Percentiles rank a stretch among this genome's conserved stretches.
Evolutionary conservation across 2,329 filamentous ascomycete genomes (phyloP).

Genomic region (Elsinoe fawcettii): DNA sequence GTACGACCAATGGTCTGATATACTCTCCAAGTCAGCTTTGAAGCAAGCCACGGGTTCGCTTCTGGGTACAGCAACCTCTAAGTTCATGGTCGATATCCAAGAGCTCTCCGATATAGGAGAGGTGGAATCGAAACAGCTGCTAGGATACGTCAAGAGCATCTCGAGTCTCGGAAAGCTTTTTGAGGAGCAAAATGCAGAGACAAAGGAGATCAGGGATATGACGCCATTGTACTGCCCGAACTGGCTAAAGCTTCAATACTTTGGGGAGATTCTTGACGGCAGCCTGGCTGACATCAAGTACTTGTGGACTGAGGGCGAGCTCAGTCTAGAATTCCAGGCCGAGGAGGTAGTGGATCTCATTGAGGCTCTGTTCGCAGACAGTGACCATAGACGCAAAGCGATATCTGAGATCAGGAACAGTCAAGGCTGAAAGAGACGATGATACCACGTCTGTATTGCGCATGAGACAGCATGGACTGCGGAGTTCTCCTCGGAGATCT

Average conservation of each 20-base stretch:
- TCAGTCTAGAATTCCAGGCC: slow-evolving; percentile 53
- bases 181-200: slow-evolving; percentile 35
- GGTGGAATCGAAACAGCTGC: slow-evolving; percentile 53
- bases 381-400: slow-evolving; percentile 49
- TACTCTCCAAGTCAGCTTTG: slow-evolving; percentile 52
- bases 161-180: slow-evolving; percentile 52
- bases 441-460: background rate
- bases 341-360: slow-evolving; percentile 58
- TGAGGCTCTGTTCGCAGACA: slow-evolving; percentile 57
- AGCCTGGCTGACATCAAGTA: slow-evolving; percentile 59
- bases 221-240: slow-evolving; percentile 54
- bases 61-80: slow-evolving; percentile 49
- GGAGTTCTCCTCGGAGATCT: background rate
- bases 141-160: slow-evolving; percentile 49
- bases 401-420: slow-evolving; percentile 48
- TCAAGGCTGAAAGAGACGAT: background rate
- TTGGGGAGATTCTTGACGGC: slow-evolving; percentile 55
- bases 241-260: slow-evolving; percentile 59
- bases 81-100: slow-evolving; percentile 55
- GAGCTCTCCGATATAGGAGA: slow-evolving; percentile 58
- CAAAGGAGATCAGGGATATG: slow-evolving; percentile 40
- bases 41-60: slow-evolving; percentile 56
- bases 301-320: slow-evolving; percentile 56
- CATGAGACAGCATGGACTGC: background rate
- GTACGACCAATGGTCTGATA: slow-evolving; percentile 48